Evolutionary conservation across 495 filamentous ascomycete species (phyloP), one percentile per base, ranked within the genome.

Genomic region (Tetracladium marchalianum): DNA sequence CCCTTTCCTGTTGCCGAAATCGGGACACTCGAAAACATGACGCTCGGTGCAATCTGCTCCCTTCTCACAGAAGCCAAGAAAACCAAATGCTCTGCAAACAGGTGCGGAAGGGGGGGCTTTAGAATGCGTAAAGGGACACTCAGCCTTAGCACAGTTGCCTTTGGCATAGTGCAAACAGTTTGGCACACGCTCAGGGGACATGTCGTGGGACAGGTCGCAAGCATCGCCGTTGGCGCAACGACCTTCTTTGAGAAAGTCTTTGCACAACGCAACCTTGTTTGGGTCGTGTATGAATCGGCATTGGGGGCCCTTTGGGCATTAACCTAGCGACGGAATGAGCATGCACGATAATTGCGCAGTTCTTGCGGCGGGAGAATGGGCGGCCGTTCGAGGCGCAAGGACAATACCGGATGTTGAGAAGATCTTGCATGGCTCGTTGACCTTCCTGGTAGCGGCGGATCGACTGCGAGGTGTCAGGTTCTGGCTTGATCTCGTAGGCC

Each of bases 171-270:
- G 87, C 65, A 90, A 60, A 68, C 92, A 98, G 39, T 82, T 72
- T 50, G 92, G 87, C 48, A 85, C 85, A 61, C 89, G 78, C 62
- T 96, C 77, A 53, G 88, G 80, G 47, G 78, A 87, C 36, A 87
- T 73, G 33, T 90, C 84, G 76, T 98, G 92, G 50, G 92, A 96
- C 46, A 97, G 76, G 65, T 95, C 88, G 70, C 92, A 98, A 60
- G 75, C 75, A 56, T 80, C 79, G 63, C 88, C 89, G 64, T 77
- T 77, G 46, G 69, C 68, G 68, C 92, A 98, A 52, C 78, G 71
- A 60, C 84, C 85, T 65, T 82, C 85, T 47, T 80, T 73, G 43
- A 96, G 74, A 61, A 82, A 95, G 45, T 82, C 79, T 60, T 82
- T 87, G 79, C 92, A 98, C 39, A 93, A 85, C 34, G 92, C 88